Evolutionary conservation across 306 rosid species (phyloP), one percentile per base, ranked within the genome.

Genomic region (Hylodesmum podocarpum): DNA sequence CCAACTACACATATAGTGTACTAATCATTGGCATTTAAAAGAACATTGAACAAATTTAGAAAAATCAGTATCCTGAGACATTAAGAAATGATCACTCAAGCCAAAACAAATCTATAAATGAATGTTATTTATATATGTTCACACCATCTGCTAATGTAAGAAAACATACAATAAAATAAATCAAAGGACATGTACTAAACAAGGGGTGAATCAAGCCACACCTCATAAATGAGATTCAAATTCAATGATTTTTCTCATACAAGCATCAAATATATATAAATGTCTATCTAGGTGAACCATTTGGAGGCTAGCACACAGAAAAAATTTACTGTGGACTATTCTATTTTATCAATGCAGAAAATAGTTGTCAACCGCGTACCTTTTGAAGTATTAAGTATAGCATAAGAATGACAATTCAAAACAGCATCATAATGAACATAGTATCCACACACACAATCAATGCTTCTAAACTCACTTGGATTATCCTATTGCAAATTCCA

Each of bases 401-500:
- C 49, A 70, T 8, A 43, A 41, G 44, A 80, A 36, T 47, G 4
- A 22, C 18, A 28, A 31, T 80, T 28, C 64, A 36, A 68, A 55
- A 9, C 16, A 34, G 11, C 3, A 12, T 61, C 47, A 18, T 65
- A 37, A 69, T 59, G 19, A 62, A 46, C 37, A 22, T 24, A 46
- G 31, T 72, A 29, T 6, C 46, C 13, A 5, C 40, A 71, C 21
- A 49, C 43, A 51, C 37, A 64, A 57, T 72, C 66, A 11, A 84
- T 8, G 36, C 33, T 3, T 36, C 10, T n/a, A 70, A 19, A n/a
- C 90, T 71, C 74, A 94, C 98, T 93, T 86, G 93, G 62, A 91
- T 95, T 22, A 91, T 91, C 78, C 81, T 94, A 86, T 87, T 85
- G 89, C 97, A 94, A 68, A 87, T 87, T 81, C 71, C 82, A 83